Conservation (phyloP, 2,329 filamentous ascomycete genomes). For the Aureobasidium sp. region DNA sequence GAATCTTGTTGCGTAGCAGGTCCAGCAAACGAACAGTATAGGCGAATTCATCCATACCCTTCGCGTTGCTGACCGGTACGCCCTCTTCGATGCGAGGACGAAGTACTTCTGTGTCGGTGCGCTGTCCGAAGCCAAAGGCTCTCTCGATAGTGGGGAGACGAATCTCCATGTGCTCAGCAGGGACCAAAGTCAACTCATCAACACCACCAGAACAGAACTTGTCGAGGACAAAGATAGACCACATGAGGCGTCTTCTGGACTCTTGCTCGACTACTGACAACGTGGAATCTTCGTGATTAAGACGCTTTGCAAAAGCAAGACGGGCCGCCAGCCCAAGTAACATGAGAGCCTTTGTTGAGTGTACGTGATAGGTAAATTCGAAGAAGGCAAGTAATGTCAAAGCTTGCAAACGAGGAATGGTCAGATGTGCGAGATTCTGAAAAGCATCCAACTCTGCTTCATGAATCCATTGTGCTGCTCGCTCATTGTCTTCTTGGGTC, state of each 20-base stretch:
- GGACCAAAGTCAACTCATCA: not conserved
- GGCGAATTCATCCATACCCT: conserved; percentile 7
- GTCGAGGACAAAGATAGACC: conserved; percentile 5
- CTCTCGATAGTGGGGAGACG: not conserved
- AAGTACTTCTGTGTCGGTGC: not conserved
- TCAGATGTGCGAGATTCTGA: not conserved
- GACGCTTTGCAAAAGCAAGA: conserved; percentile 4
- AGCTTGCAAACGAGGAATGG: not conserved
- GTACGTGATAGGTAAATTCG: not conserved
- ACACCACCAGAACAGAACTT: conserved; percentile 5
- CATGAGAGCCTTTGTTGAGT: conserved; percentile 4
- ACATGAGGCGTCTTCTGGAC: conserved; percentile 4
- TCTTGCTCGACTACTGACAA: conserved; percentile 2
- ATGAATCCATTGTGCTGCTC: not conserved
- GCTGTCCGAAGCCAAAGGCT: not conserved
- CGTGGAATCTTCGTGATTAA: not conserved
- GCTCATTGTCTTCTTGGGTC: not conserved
- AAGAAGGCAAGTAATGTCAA: conserved; percentile 2
- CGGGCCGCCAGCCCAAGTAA: not conserved
- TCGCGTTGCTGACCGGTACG: not conserved
- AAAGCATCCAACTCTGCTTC: not conserved
- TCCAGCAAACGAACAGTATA: conserved; percentile 1
- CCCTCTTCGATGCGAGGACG: not conserved
- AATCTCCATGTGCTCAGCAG: conserved; percentile 1
- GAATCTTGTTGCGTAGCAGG: conserved; percentile 3